Percentiles rank a stretch among this genome's conserved stretches.
Evolutionary conservation across 2,329 filamentous ascomycete genomes (phyloP).

Genomic region (Chaetomiaceae sp.): DNA sequence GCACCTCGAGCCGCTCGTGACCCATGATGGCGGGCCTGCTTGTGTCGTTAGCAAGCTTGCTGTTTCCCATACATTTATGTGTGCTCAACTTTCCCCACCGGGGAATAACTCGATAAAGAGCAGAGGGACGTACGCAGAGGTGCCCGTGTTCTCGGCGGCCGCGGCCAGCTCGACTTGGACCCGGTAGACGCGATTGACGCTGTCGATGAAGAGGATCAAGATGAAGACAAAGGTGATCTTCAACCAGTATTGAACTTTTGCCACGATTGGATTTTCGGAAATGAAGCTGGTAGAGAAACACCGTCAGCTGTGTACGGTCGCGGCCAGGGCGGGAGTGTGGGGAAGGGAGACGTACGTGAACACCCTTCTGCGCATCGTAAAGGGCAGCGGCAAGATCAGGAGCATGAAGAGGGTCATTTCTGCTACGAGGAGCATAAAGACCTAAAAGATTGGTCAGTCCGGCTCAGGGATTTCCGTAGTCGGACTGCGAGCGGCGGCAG

Average conservation of each 20-base stretch:
- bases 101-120: neutral
- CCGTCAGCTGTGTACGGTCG: neutral
- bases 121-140: slow-evolving; percentile 41
- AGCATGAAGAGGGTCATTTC: slow-evolving; percentile 80
- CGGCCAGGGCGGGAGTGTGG: neutral
- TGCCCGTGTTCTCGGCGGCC: slow-evolving; percentile 55
- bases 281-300: slow-evolving; percentile 62
- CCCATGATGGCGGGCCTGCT: slow-evolving; percentile 65
- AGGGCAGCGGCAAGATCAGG: slow-evolving; percentile 81
- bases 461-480: neutral
- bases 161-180: slow-evolving; percentile 83
- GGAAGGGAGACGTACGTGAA: slow-evolving; percentile 52
- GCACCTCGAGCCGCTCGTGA: slow-evolving; percentile 93
- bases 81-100: neutral
- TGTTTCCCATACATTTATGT: neutral
- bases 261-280: slow-evolving; percentile 75
- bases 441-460: slow-evolving; percentile 42
- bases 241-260: slow-evolving; percentile 93
- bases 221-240: slow-evolving; percentile 99
- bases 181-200: slow-evolving; percentile 90
- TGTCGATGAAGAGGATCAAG: slow-evolving; percentile 94
- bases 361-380: slow-evolving; percentile 75
- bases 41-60: slow-evolving; percentile 20
- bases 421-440: slow-evolving; percentile 73
- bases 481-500: too few species aligned